phyloP scores from a whole-genome alignment of 257 asterid species.

The Gynochthodes officinalis region DNA sequence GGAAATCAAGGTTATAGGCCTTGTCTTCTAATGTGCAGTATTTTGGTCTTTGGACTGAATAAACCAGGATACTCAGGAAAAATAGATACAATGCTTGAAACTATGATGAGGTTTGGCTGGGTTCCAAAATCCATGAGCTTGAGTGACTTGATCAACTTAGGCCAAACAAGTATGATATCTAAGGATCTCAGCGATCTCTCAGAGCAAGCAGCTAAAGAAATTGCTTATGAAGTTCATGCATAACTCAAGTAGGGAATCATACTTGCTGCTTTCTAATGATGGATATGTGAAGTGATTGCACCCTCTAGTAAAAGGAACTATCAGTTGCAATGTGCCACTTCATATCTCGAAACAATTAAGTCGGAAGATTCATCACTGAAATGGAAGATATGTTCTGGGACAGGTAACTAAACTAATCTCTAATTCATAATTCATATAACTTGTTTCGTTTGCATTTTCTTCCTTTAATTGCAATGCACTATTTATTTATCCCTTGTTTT shows the following conservation, averaged over 20 bases:
- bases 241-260: constrained; percentile 8
- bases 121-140: constrained; percentile 44
- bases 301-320: background rate
- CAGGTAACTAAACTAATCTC: constrained; percentile 5
- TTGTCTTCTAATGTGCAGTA: constrained; percentile 50
- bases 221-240: constrained; percentile 40
- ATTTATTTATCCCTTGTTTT: background rate
- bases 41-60: constrained; percentile 52
- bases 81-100: constrained; percentile 41
- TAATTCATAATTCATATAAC: background rate
- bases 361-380: background rate
- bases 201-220: constrained; percentile 35
- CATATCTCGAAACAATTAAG: background rate
- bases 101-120: constrained; percentile 64
- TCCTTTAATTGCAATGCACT: background rate
- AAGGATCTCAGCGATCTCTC: constrained; percentile 21
- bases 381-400: background rate
- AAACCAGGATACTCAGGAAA: constrained; percentile 57
- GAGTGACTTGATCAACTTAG: constrained; percentile 39
- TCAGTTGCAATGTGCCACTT: background rate
- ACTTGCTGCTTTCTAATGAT: constrained; percentile 1
- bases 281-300: constrained; percentile 21
- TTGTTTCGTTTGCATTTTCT: background rate
- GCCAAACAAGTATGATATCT: constrained; percentile 26
- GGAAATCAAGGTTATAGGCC: constrained; percentile 62